These are phyloP conservation scores for Magnusiomyces suaveolens DNA, from an alignment of 1,139 yeast genomes.

Conservation along the genomic window DNA sequence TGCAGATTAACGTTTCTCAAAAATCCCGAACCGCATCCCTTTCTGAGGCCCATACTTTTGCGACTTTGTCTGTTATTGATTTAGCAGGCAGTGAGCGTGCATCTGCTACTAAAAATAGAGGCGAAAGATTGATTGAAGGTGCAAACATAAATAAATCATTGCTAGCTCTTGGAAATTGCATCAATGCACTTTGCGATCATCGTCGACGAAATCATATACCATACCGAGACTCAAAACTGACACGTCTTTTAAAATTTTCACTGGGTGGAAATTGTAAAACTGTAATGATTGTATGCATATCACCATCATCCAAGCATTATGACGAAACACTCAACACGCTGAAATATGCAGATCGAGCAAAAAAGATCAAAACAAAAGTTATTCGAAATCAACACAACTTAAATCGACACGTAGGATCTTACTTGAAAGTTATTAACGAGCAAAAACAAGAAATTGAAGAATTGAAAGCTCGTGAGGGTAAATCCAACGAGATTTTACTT, in stretches of 20 bases:
- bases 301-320: constrained; percentile 77
- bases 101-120: constrained; percentile 75
- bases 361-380: constrained; percentile 76
- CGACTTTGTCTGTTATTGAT: constrained; percentile 79
- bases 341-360: constrained; percentile 84
- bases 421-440: constrained; percentile 74
- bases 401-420: constrained; percentile 81
- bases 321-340: constrained; percentile 87
- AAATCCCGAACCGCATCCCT: constrained; percentile 53
- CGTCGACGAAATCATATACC: constrained; percentile 68
- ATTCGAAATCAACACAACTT: constrained; percentile 66
- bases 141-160: constrained; percentile 85
- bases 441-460: constrained; percentile 72
- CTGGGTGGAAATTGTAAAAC: constrained; percentile 94
- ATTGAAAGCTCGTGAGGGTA: constrained; percentile 46
- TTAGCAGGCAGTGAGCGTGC: constrained; percentile 95
- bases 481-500: constrained; percentile 32
- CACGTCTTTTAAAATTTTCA: constrained; percentile 75
- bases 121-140: constrained; percentile 73
- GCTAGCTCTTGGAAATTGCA: constrained; percentile 85
- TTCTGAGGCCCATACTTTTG: constrained; percentile 59
- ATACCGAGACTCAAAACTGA: constrained; percentile 79
- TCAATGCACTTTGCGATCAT: constrained; percentile 79
- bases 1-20: constrained; percentile 68
- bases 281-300: constrained; percentile 88